Conservation (phyloP, 768 basidiomycete genomes). For the Gyrodon lividus region DNA sequence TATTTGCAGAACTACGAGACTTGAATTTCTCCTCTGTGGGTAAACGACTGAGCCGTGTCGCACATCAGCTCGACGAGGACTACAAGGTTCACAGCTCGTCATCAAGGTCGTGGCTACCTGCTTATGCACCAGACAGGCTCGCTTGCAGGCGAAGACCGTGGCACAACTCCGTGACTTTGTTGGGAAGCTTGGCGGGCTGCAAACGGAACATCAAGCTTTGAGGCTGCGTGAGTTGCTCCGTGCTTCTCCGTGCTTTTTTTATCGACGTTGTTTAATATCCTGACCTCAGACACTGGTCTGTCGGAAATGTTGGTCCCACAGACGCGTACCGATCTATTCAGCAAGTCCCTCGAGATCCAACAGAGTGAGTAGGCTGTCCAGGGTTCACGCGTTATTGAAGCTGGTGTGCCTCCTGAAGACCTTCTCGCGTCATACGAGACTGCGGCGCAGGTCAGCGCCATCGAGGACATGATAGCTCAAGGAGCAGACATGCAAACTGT, state of each 20-base stretch:
- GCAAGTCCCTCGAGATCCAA: constrained; percentile 90
- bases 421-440: constrained; percentile 92
- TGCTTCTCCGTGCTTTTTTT: neutral
- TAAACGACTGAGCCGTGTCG: constrained; percentile 73
- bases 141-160: constrained; percentile 86
- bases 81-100: constrained; percentile 62
- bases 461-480: constrained; percentile 89
- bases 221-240: constrained; percentile 67
- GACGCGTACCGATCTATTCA: constrained; percentile 86
- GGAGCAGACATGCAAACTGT: constrained; percentile 80
- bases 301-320: constrained; percentile 88
- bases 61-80: constrained; percentile 84
- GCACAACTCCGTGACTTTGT: constrained; percentile 93
- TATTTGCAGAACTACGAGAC: constrained; percentile 84
- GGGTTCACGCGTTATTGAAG: constrained; percentile 9
- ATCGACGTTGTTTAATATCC: constrained; percentile 6
- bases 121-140: constrained; percentile 47
- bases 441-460: constrained; percentile 72
- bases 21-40: constrained; percentile 92
- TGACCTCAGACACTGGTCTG: constrained; percentile 75
- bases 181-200: constrained; percentile 88
- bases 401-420: constrained; percentile 46
- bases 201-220: constrained; percentile 87
- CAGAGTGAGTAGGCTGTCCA: constrained; percentile 62
- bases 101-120: neutral